Percentiles rank a stretch among this genome's conserved stretches.
Evolutionary conservation across 495 filamentous ascomycete genomes (phyloP).

Genomic region (Talaromyces nanjingensis): DNA sequence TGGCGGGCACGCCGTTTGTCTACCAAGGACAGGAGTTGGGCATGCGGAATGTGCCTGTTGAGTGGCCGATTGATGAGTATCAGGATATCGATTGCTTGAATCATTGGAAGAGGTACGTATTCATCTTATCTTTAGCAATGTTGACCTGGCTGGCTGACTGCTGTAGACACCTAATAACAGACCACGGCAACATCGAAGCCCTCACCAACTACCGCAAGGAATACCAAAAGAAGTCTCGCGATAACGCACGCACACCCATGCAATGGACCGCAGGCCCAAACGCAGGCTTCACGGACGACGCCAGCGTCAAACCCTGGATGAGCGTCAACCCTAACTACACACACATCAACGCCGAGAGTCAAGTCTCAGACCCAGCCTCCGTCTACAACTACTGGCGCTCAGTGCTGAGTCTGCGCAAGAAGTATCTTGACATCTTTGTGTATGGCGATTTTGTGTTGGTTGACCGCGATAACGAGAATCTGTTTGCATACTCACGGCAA

Average conservation of each 20-base stretch:
- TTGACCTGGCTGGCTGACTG: background rate
- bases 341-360: slow-evolving; percentile 43
- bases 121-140: background rate
- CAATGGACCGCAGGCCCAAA: slow-evolving; percentile 44
- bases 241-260: slow-evolving; percentile 51
- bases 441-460: slow-evolving; percentile 53
- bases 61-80: slow-evolving; percentile 62
- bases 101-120: slow-evolving; percentile 45
- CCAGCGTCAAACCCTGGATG: slow-evolving; percentile 55
- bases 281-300: slow-evolving; percentile 41
- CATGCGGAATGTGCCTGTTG: slow-evolving; percentile 60
- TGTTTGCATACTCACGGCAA: slow-evolving; percentile 41
- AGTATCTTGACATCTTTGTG: slow-evolving; percentile 50
- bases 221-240: slow-evolving; percentile 46
- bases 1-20: slow-evolving; percentile 64
- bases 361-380: slow-evolving; percentile 37
- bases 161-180: slow-evolving; percentile 27
- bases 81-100: slow-evolving; percentile 65
- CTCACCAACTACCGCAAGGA: slow-evolving; percentile 29
- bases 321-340: slow-evolving; percentile 47
- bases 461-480: slow-evolving; percentile 33
- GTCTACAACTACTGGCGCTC: slow-evolving; percentile 46
- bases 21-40: slow-evolving; percentile 76
- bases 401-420: slow-evolving; percentile 47
- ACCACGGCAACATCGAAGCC: slow-evolving; percentile 25